Evolutionary conservation across 169 alveolate genomes (phyloP), one percentile per base, ranked within the genome.

Genomic region (Plasmodium sp.): DNA sequence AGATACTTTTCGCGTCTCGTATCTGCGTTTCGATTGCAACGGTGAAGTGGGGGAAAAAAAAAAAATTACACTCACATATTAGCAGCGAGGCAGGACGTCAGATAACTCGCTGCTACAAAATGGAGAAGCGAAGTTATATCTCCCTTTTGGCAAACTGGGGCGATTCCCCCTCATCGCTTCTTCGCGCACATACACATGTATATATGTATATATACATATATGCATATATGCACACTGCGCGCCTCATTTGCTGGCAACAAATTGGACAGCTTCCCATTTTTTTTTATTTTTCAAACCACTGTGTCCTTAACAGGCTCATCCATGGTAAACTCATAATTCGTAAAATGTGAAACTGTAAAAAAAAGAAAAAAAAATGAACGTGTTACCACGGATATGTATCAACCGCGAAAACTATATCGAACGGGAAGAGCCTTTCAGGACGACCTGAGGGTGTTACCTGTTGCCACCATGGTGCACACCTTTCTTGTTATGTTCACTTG

Each of bases 241-340:
- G 71, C 16, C 39, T 27, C 22, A 67, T 67, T 45, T 80, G 48
- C n/a, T 22, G 14, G 56, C 18, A 43, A 18, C 41, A 3, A 80
- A 80, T 22, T 43, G 41, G 71, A 58, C 5, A 14, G 7, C 16
- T 31, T 83, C 27, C 81, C 71, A 7, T 27, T 67, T 27, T 22
- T 22, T 22, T 67, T 67, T 27, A 27, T 67, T 67, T 67, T 67
- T 67, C 93, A 74, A 74, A 75, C 93, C 93, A 85, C 81, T 33
- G 93, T 85, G 80, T 85, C 93, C 67, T 74, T 74, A 51, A 85
- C 67, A 31, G 93, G 93, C 43, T 85, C 93, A 85, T 85, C 93
- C 93, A 85, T 85, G 7, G 83, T 43, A 54, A 85, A 85, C 43
- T 85, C 93, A 85, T 85, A 85, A 75, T 85, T 85, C 39, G 75